These are phyloP conservation scores for Colletotrichum horii DNA, from an alignment of 2,329 filamentous ascomycete genomes.

Conservation along the genomic window DNA sequence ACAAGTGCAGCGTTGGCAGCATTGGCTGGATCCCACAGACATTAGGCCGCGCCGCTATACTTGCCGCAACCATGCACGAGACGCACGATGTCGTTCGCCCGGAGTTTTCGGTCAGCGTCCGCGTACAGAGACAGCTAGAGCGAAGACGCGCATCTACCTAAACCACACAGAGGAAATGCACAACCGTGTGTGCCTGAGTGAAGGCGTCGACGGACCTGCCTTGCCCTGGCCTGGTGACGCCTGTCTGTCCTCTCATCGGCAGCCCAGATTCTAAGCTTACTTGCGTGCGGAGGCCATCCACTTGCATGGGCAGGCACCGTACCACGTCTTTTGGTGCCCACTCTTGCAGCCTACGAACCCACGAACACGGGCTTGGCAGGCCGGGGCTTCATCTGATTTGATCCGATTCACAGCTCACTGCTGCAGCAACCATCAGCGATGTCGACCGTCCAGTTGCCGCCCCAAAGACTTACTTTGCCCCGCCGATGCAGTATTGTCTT, in stretches of 20 bases:
- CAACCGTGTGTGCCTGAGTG: conserved; percentile 1
- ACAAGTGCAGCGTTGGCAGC: conserved; percentile 2
- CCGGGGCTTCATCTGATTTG: conserved; percentile 8
- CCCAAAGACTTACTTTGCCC: background rate
- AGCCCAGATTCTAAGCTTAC: conserved; percentile 20
- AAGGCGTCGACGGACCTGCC: background rate
- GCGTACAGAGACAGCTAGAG: background rate
- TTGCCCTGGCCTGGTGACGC: background rate
- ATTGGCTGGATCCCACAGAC: background rate
- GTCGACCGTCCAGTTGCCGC: background rate
- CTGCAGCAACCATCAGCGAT: conserved; percentile 6
- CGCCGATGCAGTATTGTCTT: background rate
- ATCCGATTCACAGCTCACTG: conserved; percentile 16
- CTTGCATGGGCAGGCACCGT: conserved; percentile 3
- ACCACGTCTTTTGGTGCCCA: background rate
- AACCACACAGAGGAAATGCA: background rate
- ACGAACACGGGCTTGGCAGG: conserved; percentile 19
- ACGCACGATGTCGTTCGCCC: background rate
- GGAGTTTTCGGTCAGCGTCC: conserved; percentile 4
- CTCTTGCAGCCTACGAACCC: conserved; percentile 13
- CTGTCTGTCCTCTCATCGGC: background rate
- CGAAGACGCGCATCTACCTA: background rate
- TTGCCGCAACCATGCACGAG: background rate
- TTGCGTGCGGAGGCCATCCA: conserved; percentile 5
- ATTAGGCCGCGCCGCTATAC: background rate